Evolutionary conservation across 176 grass and related monocot genomes (phyloP).

Genomic region (Cenchrus americanus): DNA sequence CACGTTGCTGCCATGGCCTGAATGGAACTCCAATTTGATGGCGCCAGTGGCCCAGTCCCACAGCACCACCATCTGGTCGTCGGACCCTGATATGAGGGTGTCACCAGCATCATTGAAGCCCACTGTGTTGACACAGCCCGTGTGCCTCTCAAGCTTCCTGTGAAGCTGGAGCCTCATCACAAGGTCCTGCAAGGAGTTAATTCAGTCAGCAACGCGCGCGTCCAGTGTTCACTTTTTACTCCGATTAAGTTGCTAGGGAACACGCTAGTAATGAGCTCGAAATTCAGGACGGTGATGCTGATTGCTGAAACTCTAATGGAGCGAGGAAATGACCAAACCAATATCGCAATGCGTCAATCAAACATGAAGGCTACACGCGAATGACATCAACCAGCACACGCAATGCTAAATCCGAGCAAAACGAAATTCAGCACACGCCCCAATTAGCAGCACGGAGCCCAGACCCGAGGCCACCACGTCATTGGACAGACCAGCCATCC

Average conservation of each 20-base stretch:
- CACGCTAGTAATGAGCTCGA: background rate
- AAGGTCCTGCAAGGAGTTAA: constrained; percentile 57
- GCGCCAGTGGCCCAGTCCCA: constrained; percentile 75
- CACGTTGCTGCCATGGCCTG: constrained; percentile 73
- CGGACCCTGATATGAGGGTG: constrained; percentile 74
- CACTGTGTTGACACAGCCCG: constrained; percentile 77
- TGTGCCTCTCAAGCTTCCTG: constrained; percentile 66
- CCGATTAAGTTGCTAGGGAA: background rate
- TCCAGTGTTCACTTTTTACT: background rate
- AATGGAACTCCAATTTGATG: constrained; percentile 73
- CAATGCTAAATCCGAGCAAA: constrained; percentile 17
- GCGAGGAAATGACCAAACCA: background rate
- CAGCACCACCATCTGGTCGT: constrained; percentile 76
- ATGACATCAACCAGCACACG: background rate
- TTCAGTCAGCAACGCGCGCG: constrained; percentile 15
- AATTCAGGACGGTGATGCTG: background rate
- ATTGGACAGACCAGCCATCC: background rate
- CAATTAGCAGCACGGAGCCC: background rate
- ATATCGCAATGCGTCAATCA: background rate
- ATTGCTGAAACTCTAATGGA: background rate
- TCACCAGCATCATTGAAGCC: constrained; percentile 72
- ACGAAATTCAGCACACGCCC: background rate
- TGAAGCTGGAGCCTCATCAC: constrained; percentile 72
- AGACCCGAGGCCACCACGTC: background rate
- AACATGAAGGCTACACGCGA: background rate